phyloP scores from a whole-genome alignment of 768 basidiomycete genomes.

The Fomitopsis serialis region DNA sequence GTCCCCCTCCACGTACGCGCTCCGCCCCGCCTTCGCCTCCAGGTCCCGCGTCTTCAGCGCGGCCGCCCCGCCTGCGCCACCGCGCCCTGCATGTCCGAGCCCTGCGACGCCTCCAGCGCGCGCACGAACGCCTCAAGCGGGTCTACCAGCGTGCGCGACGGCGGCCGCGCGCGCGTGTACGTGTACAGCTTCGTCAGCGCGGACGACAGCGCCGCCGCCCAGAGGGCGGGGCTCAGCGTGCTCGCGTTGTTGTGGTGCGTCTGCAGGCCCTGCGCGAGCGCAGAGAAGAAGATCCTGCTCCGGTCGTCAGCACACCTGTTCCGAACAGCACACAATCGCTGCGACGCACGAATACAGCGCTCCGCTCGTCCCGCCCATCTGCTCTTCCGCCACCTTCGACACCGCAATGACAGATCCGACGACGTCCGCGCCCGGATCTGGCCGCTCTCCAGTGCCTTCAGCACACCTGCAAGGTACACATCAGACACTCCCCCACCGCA shows the following conservation, averaged over 20 bases:
- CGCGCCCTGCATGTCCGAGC: constrained; percentile 40
- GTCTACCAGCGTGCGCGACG: constrained; percentile 90
- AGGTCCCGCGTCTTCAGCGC: constrained; percentile 72
- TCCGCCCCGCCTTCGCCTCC: constrained; percentile 82
- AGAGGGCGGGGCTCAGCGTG: constrained; percentile 45
- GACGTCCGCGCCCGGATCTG: constrained; percentile 59
- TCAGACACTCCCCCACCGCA: constrained; percentile 1
- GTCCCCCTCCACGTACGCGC: constrained; percentile 77
- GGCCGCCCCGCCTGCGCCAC: constrained; percentile 56
- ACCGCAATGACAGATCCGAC: constrained; percentile 61
- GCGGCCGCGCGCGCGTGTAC: constrained; percentile 85
- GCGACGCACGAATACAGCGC: constrained; percentile 80
- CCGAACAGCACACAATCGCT: not conserved
- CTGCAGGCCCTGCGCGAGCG: constrained; percentile 69
- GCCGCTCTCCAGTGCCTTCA: constrained; percentile 50
- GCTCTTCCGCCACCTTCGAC: constrained; percentile 70
- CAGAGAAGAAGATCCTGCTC: constrained; percentile 84
- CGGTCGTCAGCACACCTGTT: not conserved
- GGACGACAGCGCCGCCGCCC: constrained; percentile 52
- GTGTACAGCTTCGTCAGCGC: constrained; percentile 64
- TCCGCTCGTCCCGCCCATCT: constrained; percentile 90
- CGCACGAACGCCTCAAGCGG: constrained; percentile 76
- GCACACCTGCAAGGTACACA: constrained; percentile 40
- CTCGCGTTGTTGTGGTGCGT: constrained; percentile 25
- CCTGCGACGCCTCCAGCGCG: constrained; percentile 30